These are phyloP conservation scores for Oxytropis ochrocephala DNA, from an alignment of 306 rosid genomes.

Conservation along the genomic window DNA sequence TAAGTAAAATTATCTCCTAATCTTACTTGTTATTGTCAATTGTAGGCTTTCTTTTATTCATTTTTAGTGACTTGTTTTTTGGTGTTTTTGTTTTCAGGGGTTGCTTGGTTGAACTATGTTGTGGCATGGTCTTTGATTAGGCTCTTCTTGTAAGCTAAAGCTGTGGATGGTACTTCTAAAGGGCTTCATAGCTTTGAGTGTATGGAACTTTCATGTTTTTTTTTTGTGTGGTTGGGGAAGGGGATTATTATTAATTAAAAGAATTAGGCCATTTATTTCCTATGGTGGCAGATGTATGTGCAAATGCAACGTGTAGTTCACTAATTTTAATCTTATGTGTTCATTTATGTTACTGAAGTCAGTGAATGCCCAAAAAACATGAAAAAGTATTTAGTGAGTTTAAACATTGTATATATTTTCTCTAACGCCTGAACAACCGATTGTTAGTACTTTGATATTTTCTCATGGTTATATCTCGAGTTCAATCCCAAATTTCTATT, in stretches of 20 bases:
- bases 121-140: slow-evolving; percentile 31
- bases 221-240: not conserved
- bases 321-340: slow-evolving; percentile 9
- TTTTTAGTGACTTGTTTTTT: slow-evolving; percentile 7
- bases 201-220: not conserved
- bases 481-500: too few species aligned
- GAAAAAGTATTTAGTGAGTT: not conserved
- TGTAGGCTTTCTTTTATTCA: not conserved
- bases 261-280: slow-evolving; percentile 9
- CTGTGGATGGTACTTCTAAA: slow-evolving; percentile 10
- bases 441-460: too few species aligned
- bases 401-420: not conserved
- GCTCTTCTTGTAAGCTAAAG: slow-evolving; percentile 13
- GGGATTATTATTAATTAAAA: slow-evolving; percentile 6
- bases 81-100: slow-evolving; percentile 33
- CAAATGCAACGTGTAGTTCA: slow-evolving; percentile 10
- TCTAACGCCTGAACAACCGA: too few species aligned
- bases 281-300: slow-evolving; percentile 14
- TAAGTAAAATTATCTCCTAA: slow-evolving; percentile 13
- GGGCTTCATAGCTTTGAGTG: not conserved
- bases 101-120: slow-evolving; percentile 31
- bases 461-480: too few species aligned
- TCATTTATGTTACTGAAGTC: not conserved
- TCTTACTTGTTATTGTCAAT: not conserved
- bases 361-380: slow-evolving; percentile 1